A percentile compares a stretch with the other conserved stretches of the same genome.
phyloP scores from a whole-genome alignment of 495 filamentous ascomycete genomes.

The Daldinia concentrica region DNA sequence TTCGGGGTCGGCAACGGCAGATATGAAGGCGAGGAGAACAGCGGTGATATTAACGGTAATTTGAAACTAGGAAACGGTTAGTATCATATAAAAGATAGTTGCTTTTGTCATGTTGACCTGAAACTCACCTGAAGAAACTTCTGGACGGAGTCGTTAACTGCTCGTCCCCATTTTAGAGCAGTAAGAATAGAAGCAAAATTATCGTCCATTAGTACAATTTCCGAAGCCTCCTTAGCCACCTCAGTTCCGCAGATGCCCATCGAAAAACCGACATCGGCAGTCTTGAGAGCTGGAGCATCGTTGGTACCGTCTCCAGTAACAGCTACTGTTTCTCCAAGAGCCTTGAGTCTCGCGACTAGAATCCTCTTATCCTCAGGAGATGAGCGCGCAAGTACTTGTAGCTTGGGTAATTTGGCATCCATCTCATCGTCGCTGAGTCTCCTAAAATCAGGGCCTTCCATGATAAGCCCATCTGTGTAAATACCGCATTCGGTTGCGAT shows the following conservation, averaged over 20 bases:
- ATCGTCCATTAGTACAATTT: constrained; percentile 93
- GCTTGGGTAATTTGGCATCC: constrained; percentile 72
- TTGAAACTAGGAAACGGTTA: constrained; percentile 72
- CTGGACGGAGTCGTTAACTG: constrained; percentile 88
- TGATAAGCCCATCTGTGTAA: constrained; percentile 77
- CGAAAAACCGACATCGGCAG: constrained; percentile 88
- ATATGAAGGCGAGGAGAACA: constrained; percentile 83
- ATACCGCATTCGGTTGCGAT: constrained; percentile 89
- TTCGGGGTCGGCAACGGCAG: constrained; percentile 70
- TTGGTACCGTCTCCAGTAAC: constrained; percentile 96
- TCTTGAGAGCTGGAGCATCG: constrained; percentile 86
- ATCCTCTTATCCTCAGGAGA: constrained; percentile 86
- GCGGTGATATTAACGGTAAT: constrained; percentile 92
- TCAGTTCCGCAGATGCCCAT: constrained; percentile 94
- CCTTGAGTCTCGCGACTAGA: constrained; percentile 81
- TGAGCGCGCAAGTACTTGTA: constrained; percentile 86
- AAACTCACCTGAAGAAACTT: constrained; percentile 80
- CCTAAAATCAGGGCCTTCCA: constrained; percentile 85
- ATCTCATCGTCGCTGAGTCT: constrained; percentile 72
- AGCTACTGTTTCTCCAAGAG: constrained; percentile 87
- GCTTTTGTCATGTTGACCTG: background rate
- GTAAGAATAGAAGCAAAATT: constrained; percentile 92
- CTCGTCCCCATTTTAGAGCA: constrained; percentile 87
- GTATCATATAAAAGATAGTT: constrained; percentile 11
- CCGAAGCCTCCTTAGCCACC: constrained; percentile 92